Evolutionary conservation across 1,284 basidiomycete species (phyloP).

Genomic region (Neonothopanus nambi): DNA sequence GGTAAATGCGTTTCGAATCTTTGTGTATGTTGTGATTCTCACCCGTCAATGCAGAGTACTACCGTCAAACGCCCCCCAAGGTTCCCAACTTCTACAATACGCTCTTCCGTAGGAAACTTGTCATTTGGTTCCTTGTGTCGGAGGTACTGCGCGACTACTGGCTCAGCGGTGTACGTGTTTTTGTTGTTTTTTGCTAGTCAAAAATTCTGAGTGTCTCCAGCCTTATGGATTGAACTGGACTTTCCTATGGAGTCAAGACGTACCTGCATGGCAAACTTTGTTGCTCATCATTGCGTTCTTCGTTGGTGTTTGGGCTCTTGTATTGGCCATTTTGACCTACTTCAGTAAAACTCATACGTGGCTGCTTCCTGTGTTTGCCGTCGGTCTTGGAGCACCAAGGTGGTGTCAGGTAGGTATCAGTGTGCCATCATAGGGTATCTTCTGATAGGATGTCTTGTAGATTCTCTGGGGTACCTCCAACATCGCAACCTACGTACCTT

Average conservation of each 20-base stretch:
- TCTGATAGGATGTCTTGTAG: conserved; percentile 32
- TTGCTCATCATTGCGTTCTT: conserved; percentile 84
- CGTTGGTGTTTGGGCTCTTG: conserved; percentile 77
- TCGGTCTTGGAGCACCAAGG: conserved; percentile 86
- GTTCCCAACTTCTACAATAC: conserved; percentile 90
- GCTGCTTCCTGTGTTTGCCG: conserved; percentile 90
- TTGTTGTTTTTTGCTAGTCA: background rate
- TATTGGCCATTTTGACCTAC: conserved; percentile 76
- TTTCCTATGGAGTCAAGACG: conserved; percentile 86
- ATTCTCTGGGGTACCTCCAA: conserved; percentile 89
- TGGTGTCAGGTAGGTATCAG: conserved; percentile 77
- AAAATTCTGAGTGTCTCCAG: conserved; percentile 37
- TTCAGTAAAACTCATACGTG: conserved; percentile 93
- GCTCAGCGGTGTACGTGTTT: conserved; percentile 76
- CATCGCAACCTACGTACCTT: conserved; percentile 87
- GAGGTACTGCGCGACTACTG: conserved; percentile 91
- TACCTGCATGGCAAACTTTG: conserved; percentile 81
- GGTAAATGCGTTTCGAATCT: conserved; percentile 44
- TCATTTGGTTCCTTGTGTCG: conserved; percentile 90
- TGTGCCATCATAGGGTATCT: background rate
- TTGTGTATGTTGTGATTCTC: background rate
- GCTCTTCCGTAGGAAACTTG: conserved; percentile 84
- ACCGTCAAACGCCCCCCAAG: conserved; percentile 87
- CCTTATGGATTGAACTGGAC: conserved; percentile 91
- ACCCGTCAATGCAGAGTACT: conserved; percentile 57